phyloP scores from a whole-genome alignment of 176 grass and related monocot genomes.

The Rhynchospora breviuscula region DNA sequence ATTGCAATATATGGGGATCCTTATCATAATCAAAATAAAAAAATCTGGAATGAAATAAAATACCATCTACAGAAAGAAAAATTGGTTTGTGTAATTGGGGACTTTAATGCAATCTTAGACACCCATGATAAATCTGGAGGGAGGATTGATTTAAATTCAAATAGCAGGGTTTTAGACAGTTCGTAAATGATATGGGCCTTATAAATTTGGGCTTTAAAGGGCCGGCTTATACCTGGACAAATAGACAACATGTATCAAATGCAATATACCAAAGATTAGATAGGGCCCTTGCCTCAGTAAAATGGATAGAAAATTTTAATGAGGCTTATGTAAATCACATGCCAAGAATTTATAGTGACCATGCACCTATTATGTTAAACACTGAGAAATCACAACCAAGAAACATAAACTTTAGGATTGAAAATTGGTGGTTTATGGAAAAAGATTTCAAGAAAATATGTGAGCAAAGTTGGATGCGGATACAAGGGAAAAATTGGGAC shows the following conservation, averaged over 20 bases:
- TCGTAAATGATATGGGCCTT: background rate
- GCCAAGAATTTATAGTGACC: background rate
- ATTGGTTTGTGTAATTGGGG: background rate
- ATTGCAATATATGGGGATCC: too few relatives aligned
- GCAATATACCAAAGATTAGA: background rate
- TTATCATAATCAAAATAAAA: too few relatives aligned
- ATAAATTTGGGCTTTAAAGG: background rate
- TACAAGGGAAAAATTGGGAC: too few relatives aligned
- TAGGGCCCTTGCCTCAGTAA: background rate
- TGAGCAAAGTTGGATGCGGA: too few relatives aligned
- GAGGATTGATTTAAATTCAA: too few relatives aligned
- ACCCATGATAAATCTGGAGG: background rate
- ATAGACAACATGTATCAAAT: background rate
- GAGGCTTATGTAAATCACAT: background rate
- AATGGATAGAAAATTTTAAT: background rate
- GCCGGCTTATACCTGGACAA: background rate
- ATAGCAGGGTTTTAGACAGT: background rate
- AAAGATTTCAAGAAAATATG: too few relatives aligned
- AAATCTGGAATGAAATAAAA: too few relatives aligned
- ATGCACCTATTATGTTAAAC: background rate
- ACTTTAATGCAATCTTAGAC: background rate
- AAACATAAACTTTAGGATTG: too few relatives aligned
- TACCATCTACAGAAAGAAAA: background rate
- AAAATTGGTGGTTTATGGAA: too few relatives aligned
- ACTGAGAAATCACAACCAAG: too few relatives aligned